These are phyloP conservation scores for Spiromyces aspiralis DNA, from an alignment of 371 early-diverging fungal genomes.

Conservation along the genomic window DNA sequence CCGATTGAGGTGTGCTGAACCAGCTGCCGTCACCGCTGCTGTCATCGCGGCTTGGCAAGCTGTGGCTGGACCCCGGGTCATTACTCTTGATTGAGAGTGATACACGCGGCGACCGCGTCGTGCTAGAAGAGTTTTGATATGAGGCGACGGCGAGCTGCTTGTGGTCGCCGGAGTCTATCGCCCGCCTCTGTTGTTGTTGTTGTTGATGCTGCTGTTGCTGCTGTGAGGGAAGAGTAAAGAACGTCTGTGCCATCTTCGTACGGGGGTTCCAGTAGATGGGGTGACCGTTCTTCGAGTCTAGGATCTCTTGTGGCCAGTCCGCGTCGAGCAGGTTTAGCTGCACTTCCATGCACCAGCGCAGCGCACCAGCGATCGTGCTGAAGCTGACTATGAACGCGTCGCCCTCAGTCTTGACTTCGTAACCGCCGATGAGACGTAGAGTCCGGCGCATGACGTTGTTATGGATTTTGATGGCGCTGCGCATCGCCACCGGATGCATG, in stretches of 20 bases:
- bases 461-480: conserved; percentile 75
- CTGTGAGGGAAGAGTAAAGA: conserved; percentile 30
- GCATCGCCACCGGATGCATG: conserved; percentile 71
- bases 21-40: conserved; percentile 2
- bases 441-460: conserved; percentile 71
- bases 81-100: no score
- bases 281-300: conserved; percentile 61
- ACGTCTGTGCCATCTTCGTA: neutral
- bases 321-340: conserved; percentile 66
- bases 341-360: conserved; percentile 81
- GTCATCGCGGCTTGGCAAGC: neutral
- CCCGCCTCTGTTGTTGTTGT: conserved; percentile 67
- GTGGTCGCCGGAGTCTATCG: no score
- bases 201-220: no score
- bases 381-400: conserved; percentile 95
- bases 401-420: conserved; percentile 96
- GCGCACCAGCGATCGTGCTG: conserved; percentile 65
- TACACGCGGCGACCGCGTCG: no score
- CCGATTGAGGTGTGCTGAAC: neutral
- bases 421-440: conserved; percentile 72
- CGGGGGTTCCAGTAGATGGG: conserved; percentile 41
- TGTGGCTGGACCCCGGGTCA: neutral
- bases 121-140: neutral
- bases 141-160: neutral
- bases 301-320: conserved; percentile 86